Conservation (phyloP, 768 basidiomycete species). For the Mycena rosella region DNA sequence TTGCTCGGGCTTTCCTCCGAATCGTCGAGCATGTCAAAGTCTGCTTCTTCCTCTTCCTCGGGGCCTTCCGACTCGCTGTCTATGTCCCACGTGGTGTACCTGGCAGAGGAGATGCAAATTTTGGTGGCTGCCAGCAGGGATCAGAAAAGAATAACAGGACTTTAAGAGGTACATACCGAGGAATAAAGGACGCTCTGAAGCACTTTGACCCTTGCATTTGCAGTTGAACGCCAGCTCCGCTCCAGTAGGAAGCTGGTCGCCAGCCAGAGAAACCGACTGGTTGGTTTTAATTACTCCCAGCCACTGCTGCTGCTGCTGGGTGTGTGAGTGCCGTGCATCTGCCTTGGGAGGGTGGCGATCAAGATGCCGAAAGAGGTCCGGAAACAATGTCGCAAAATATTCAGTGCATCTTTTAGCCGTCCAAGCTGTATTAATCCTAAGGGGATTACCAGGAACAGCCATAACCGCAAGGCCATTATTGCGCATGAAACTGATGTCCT, state of each 20-base stretch:
- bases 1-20: background rate
- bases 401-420: background rate
- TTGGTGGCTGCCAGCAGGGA: background rate
- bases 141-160: background rate
- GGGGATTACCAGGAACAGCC: background rate
- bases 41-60: background rate
- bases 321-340: background rate
- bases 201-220: background rate
- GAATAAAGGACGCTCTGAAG: background rate
- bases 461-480: background rate
- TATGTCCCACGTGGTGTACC: background rate
- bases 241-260: background rate
- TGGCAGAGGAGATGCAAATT: background rate
- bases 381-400: background rate
- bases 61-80: background rate
- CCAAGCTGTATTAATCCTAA: background rate
- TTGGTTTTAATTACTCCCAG: background rate
- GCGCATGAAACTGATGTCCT: background rate
- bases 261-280: background rate
- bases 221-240: background rate
- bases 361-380: slow-evolving; percentile 1
- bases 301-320: background rate
- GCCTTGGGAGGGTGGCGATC: background rate
- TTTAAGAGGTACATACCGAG: background rate
- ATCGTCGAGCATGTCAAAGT: slow-evolving; percentile 11